Base-by-base conservation (phyloP, 352 stramenopile genomes). In the Phytophthora foliorum region DNA sequence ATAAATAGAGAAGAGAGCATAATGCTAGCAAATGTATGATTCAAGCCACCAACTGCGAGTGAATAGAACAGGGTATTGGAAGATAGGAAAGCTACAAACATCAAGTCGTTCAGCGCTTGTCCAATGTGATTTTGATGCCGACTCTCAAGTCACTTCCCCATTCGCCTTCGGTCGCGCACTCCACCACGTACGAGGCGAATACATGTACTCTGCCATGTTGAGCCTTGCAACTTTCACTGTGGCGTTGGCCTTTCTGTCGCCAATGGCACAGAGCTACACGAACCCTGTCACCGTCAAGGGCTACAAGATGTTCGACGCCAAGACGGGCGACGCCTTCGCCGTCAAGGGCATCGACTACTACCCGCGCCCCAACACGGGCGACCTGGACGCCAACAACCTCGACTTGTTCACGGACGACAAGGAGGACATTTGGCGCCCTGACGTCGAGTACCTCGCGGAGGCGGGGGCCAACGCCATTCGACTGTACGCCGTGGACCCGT, bases 271-370 rank as follows among this genome's bases (percentile, higher is more conserved):
- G 8, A 61, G 64, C 25, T 87, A 87, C 67, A 86, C 78, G 13
- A 88, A 86, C 52, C 84, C 84, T 24, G 78, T 91, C 67, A 63
- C 62, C 25, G 76, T 86, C 71, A 86, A 91, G 38, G 72, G 74
- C 42, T 85, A 88, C 75, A 90, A 88, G 44, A 85, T 95, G 63
- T 97, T 94, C 55, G 87, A 97, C 64, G 69, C 75, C 50, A 81
- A 84, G 31, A 95, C 83, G 4, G 85, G 84, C 24, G 69, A 86
- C 21, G 80, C 89, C 31, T 93, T 97, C 63, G 63, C 73, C 13
- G 81, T 93, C 22, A 79, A 80, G n/a, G 91, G 91, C 8, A 86
- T 97, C 38, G 86, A 91, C 67, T 97, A 97, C 74, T 96, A 96
- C 71, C 90, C 90, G 5, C 84, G 91, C 4, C 89, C 91, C 2